Evolutionary conservation across 371 early-diverging fungal genomes (phyloP), one percentile per base, ranked within the genome.

Genomic region (Syncephalastrum racemosum): DNA sequence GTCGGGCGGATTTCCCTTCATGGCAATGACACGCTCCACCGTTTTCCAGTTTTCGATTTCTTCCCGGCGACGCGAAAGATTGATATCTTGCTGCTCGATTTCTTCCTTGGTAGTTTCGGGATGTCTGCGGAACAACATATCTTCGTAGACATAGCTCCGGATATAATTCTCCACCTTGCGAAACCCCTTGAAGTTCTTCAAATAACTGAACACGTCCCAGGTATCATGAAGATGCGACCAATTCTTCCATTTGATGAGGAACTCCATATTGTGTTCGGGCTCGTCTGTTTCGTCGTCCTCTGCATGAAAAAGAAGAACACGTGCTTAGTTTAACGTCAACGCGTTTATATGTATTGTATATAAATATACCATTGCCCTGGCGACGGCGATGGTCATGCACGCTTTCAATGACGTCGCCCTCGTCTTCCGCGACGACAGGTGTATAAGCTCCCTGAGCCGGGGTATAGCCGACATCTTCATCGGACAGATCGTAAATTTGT

Each of bases 191-290:
- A 82, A 84, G 7, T 81, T 73, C 13, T 70, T 71, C 20, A 97
- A 82, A 27, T 79, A 73, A 10, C 72, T 74, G 44, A 79, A 82
- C 0, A 73, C 74, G 56, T 94, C 90, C 99, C 99, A 98, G 1
- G 96, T 93, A 51, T 94, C 88, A 64, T 95, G 93, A 44, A 93
- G 73, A 74, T 95, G 95, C 4, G 94, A 92, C 81, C 85, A 86
- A 4, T 88, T 84, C 68, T 89, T 89, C 98, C 98, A 98, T 64
- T 98, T 97, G 64, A 98, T 83, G 10, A 88, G 78, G 57, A 87
- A 97, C 73, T 93, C 91, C 61, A 89, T 65, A 53, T 89, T 88
- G 27, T 54, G 63, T 53, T 82, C 81, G 23, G 84, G 83, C 22
- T 65, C 66, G 23, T 77, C 81, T 36, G 72, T 64, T 15, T 72